Percentiles rank a stretch among this genome's conserved stretches.
Evolutionary conservation across 176 grass and related monocot genomes (phyloP).

Genomic region (Musa beccarii): DNA sequence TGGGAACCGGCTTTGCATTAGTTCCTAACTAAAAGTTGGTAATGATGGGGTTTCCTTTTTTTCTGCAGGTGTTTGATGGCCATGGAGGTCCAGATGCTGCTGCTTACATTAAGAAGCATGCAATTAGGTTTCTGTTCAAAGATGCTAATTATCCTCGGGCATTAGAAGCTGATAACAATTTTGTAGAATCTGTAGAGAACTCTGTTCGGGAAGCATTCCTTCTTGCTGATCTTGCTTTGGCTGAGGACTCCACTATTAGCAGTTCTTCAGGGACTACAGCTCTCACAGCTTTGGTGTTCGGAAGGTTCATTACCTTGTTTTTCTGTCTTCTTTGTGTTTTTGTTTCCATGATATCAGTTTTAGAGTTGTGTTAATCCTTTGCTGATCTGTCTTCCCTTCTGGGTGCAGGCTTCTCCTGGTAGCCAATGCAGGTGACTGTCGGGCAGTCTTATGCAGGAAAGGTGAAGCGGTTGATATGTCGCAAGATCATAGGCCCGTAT

Average conservation of each 20-base stretch:
- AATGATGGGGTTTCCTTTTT: not conserved
- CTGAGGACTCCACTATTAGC: conserved; percentile 45
- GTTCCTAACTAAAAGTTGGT: not conserved
- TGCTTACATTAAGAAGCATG: conserved; percentile 69
- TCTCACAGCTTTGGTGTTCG: conserved; percentile 56
- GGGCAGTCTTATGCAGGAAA: conserved; percentile 69
- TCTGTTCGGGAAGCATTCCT: conserved; percentile 48
- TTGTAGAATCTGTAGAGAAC: conserved; percentile 41
- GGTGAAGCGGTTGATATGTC: conserved; percentile 75
- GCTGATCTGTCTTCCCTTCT: not conserved
- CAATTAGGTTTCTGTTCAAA: conserved; percentile 60
- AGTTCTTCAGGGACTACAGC: conserved; percentile 83
- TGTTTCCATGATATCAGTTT: not conserved
- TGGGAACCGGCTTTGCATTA: no score
- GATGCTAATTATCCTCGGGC: conserved; percentile 48
- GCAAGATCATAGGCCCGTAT: conserved; percentile 55
- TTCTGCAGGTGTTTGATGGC: conserved; percentile 75
- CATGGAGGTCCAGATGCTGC: conserved; percentile 84
- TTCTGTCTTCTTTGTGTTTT: not conserved
- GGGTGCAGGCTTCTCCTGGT: conserved; percentile 55
- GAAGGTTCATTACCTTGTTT: conserved; percentile 31
- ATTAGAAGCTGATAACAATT: conserved; percentile 34
- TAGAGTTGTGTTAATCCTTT: no score
- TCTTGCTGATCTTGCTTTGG: conserved; percentile 56
- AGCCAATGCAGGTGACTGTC: conserved; percentile 80